Conservation (phyloP, 495 filamentous ascomycete genomes). For the Oidiodendron maius region DNA sequence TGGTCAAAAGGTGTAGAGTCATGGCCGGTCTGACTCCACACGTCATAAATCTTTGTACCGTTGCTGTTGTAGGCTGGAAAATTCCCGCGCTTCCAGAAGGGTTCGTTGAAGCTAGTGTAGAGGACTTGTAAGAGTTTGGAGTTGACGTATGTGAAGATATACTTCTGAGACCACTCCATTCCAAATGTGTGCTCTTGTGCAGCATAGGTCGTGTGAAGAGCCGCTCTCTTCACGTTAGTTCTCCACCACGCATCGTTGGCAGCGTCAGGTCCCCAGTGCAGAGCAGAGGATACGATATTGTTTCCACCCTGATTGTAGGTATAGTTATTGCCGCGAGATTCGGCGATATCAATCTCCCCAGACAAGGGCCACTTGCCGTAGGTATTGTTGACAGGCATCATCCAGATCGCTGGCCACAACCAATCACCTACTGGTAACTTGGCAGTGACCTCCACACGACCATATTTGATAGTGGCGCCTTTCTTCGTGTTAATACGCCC, state of each 20-base stretch:
- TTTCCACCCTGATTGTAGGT: conserved; percentile 70
- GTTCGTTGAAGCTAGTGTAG: conserved; percentile 68
- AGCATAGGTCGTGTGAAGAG: conserved; percentile 74
- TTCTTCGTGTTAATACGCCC: conserved; percentile 69
- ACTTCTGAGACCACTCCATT: conserved; percentile 82
- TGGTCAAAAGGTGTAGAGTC: conserved; percentile 73
- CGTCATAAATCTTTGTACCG: conserved; percentile 59
- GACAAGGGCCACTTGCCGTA: conserved; percentile 76
- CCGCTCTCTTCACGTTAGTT: conserved; percentile 66
- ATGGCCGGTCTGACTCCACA: conserved; percentile 60
- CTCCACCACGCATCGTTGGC: conserved; percentile 65
- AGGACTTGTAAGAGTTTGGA: conserved; percentile 71
- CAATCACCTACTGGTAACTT: conserved; percentile 72
- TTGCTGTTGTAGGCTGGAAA: conserved; percentile 66
- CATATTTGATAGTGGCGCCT: conserved; percentile 69
- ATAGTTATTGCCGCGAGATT: conserved; percentile 75
- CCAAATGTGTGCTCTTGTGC: conserved; percentile 66
- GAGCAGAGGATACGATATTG: conserved; percentile 71
- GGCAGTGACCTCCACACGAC: conserved; percentile 73
- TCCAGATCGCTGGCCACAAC: conserved; percentile 91
- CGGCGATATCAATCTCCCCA: conserved; percentile 82
- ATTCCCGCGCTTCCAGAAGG: conserved; percentile 66
- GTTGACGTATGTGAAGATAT: conserved; percentile 83
- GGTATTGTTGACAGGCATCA: conserved; percentile 67
- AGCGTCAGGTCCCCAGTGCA: conserved; percentile 71